phyloP scores from a whole-genome alignment of 208 protist genomes.

The Entamoeba invadens region DNA sequence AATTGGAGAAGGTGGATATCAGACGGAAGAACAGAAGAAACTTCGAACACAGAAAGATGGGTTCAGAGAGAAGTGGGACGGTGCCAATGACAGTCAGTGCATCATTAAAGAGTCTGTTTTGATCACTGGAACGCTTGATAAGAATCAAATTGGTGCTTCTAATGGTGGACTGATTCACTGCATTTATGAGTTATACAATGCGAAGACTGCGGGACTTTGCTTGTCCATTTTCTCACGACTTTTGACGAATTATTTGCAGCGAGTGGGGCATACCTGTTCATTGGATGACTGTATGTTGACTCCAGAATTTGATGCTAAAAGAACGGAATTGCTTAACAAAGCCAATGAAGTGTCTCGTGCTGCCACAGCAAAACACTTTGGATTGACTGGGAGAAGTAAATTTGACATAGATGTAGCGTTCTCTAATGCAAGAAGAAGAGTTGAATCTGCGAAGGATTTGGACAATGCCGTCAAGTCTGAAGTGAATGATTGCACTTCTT shows the following conservation, averaged over 20 bases:
- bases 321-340: not conserved
- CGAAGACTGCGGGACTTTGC: slow-evolving; percentile 64
- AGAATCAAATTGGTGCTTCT: slow-evolving; percentile 64
- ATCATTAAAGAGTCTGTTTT: slow-evolving; percentile 73
- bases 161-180: slow-evolving; percentile 56
- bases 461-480: slow-evolving; percentile 36
- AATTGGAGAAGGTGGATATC: not conserved
- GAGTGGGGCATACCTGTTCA: slow-evolving; percentile 83
- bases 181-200: slow-evolving; percentile 87
- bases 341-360: not conserved
- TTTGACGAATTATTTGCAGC: slow-evolving; percentile 74
- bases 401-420: not conserved
- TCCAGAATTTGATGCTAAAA: slow-evolving; percentile 37
- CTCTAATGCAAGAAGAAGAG: too few relatives aligned
- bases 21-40: not conserved
- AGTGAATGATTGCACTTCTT: slow-evolving; percentile 40
- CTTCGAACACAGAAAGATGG: not conserved
- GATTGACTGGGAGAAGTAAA: not conserved
- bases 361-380: not conserved
- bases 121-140: slow-evolving; percentile 85
- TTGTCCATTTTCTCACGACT: slow-evolving; percentile 76
- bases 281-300: slow-evolving; percentile 87
- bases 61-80: not conserved
- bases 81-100: slow-evolving; percentile 47
- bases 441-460: not conserved